phyloP scores from a whole-genome alignment of 2,329 filamentous ascomycete genomes.

The Talaromyces sp. region DNA sequence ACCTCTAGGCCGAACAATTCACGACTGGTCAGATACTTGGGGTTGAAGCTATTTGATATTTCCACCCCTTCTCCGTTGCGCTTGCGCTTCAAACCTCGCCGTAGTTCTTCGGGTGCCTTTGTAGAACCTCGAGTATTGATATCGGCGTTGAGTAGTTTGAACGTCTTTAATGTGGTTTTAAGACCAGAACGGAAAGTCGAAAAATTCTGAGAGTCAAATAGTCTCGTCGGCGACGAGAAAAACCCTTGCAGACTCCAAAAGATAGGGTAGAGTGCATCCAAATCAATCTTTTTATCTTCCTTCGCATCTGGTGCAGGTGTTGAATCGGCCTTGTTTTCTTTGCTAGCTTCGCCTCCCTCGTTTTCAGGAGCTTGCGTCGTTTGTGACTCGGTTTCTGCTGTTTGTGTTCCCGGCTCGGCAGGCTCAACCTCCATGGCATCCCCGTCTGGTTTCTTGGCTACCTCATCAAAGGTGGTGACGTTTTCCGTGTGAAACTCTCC shows the following conservation, averaged over 20 bases:
- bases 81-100: slow-evolving; percentile 67
- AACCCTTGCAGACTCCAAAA: slow-evolving; percentile 93
- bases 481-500: slow-evolving; percentile 97
- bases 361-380: slow-evolving; percentile 21
- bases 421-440: slow-evolving; percentile 60
- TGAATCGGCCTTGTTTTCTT: not conserved
- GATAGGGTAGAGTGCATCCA: slow-evolving; percentile 74
- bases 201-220: slow-evolving; percentile 72
- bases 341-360: slow-evolving; percentile 13
- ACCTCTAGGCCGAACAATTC: slow-evolving; percentile 95
- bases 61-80: slow-evolving; percentile 58
- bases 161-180: slow-evolving; percentile 64
- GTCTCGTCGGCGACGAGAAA: slow-evolving; percentile 81
- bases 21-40: slow-evolving; percentile 95
- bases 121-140: slow-evolving; percentile 60
- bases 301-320: slow-evolving; percentile 10
- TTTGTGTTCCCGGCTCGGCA: slow-evolving; percentile 32
- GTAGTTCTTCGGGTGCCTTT: slow-evolving; percentile 60
- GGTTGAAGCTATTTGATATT: slow-evolving; percentile 76
- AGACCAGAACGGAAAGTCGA: slow-evolving; percentile 59
- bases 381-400: slow-evolving; percentile 31
- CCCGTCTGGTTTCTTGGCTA: slow-evolving; percentile 33
- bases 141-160: slow-evolving; percentile 65
- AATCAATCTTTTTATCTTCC: slow-evolving; percentile 51
- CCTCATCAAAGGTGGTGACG: slow-evolving; percentile 74